phyloP scores from a whole-genome alignment of 2,329 filamentous ascomycete species.

The Ramularia collo-cygni region DNA sequence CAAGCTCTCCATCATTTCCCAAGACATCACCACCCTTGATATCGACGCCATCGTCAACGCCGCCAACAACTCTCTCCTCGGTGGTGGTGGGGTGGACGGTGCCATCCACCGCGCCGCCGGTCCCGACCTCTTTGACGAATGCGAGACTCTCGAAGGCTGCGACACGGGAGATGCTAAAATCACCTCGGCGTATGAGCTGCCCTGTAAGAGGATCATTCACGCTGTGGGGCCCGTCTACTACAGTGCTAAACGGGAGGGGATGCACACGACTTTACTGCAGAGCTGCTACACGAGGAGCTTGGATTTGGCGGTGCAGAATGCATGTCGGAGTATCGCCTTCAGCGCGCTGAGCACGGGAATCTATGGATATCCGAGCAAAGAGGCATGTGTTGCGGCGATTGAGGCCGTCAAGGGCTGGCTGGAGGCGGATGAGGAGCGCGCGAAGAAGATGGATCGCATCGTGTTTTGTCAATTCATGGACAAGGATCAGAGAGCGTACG shows the following conservation, averaged over 20 bases:
- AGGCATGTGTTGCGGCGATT: constrained; percentile 68
- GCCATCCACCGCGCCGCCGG: constrained; percentile 82
- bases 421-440: constrained; percentile 35
- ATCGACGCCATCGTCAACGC: constrained; percentile 89
- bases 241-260: constrained; percentile 32
- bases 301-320: constrained; percentile 61
- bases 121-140: constrained; percentile 60
- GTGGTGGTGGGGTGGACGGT: constrained; percentile 75
- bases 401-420: constrained; percentile 53
- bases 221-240: constrained; percentile 79
- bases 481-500: constrained; percentile 72
- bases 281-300: constrained; percentile 66
- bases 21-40: constrained; percentile 73
- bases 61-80: constrained; percentile 69
- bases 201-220: constrained; percentile 76
- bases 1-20: constrained; percentile 61
- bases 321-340: constrained; percentile 70
- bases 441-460: constrained; percentile 57
- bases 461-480: constrained; percentile 78
- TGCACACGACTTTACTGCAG: constrained; percentile 41
- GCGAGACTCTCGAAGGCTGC: constrained; percentile 64
- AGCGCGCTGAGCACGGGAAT: constrained; percentile 79
- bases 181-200: constrained; percentile 68
- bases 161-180: constrained; percentile 74
- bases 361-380: constrained; percentile 73